Percentiles rank a stretch among this genome's conserved stretches.
phyloP scores from a whole-genome alignment of 306 rosid species.

The Carpinus viminea region DNA sequence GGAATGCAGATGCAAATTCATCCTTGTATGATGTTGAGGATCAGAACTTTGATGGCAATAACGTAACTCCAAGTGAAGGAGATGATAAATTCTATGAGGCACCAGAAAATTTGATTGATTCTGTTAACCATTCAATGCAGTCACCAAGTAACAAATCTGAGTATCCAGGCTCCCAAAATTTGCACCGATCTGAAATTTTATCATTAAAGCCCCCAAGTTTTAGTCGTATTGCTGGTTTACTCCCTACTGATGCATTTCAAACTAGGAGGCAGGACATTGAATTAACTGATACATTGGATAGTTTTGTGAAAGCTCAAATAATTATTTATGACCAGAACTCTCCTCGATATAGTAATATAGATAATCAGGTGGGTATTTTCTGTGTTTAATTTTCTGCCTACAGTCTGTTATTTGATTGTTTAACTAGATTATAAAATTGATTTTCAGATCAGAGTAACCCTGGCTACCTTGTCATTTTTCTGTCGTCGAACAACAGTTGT shows the following conservation, averaged over 20 bases:
- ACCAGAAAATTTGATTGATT: constrained; percentile 70
- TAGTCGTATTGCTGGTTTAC: constrained; percentile 73
- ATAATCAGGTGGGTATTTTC: constrained; percentile 67
- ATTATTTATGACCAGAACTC: constrained; percentile 71
- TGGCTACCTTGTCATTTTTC: constrained; percentile 86
- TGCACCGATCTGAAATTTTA: constrained; percentile 30
- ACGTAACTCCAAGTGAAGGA: constrained; percentile 44
- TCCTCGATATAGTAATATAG: constrained; percentile 63
- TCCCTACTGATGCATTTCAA: constrained; percentile 56
- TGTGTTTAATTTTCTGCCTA: constrained; percentile 26
- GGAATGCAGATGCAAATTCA: constrained; percentile 49
- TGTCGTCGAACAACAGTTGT: constrained; percentile 88
- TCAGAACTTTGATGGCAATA: constrained; percentile 43
- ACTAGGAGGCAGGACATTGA: constrained; percentile 41
- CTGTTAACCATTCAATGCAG: constrained; percentile 48
- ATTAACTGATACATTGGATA: constrained; percentile 57
- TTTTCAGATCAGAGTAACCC: constrained; percentile 74
- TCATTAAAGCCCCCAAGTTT: constrained; percentile 54
- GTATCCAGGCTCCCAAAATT: constrained; percentile 31
- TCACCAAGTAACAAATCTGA: constrained; percentile 44
- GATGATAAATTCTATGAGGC: constrained; percentile 94
- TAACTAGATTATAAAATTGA: constrained; percentile 19
- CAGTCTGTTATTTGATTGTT: constrained; percentile 10
- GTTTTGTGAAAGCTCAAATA: constrained; percentile 91
- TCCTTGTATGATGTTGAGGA: constrained; percentile 37